Evolutionary conservation across 1,139 yeast genomes (phyloP), one percentile per base, ranked within the genome.

Genomic region (Candida gigantensis): DNA sequence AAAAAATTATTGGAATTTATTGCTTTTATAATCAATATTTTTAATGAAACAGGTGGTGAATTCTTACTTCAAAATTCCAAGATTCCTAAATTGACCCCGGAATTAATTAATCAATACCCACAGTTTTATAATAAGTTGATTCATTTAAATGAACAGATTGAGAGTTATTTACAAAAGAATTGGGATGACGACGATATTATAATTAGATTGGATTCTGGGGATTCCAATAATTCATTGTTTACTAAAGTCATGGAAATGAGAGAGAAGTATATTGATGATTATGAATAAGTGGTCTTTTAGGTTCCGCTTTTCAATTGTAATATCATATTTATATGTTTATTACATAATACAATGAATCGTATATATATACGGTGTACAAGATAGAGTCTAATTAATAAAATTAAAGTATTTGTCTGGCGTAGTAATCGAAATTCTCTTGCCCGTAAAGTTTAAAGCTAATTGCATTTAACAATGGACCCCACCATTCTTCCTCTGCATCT

Each of bases 141-240:
- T n/a, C 42, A 45, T 13, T 38, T 60, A n/a, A 52, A 50, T 24
- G 50, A 49, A 7, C 51, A 57, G 35, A 60, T 71, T 9, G 53
- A 50, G 9, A 45, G 43, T 20, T 72, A 72, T 42, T 62, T 62
- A 40, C 50, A 42, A 4, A 71, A 69, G 49, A 58, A 53, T 21
- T 72, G 77, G 77, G 60, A 55, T 24, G 44, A 50, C 14, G 71
- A 64, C 23, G 77, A 72, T 46, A 68, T 71, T 32, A 53, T 67
- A 6, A 49, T 63, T 40, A 51, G 77, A 32, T 57, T 70, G 36
- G 47, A 49, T 28, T 39, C 39, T 16, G 47, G 48, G 9, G 32
- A 41, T 10, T 46, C 24, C 11, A 32, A 26, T 11, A 31, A 31
- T 20, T 31, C 34, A 5, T 26, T 31, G 9, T 31, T 24, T 31